Conservation (phyloP, 2,329 filamentous ascomycete species). For the Neofusicoccum sp. region DNA sequence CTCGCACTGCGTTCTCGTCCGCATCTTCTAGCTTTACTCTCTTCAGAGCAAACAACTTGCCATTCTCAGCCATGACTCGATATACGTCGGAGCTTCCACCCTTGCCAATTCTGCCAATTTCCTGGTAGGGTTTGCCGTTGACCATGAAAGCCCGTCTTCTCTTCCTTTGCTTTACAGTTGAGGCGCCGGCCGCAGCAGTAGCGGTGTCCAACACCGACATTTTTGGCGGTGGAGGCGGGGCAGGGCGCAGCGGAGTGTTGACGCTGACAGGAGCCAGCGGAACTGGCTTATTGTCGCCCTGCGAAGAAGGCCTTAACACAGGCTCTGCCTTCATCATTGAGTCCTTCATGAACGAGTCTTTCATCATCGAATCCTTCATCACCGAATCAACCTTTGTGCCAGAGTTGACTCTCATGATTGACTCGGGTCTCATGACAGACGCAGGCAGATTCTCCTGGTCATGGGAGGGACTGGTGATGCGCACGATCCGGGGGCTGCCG, state of each 20-base stretch:
- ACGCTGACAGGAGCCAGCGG: constrained; percentile 55
- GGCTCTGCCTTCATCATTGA: constrained; percentile 25
- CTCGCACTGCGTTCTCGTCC: constrained; percentile 77
- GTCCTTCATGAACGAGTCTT: constrained; percentile 27
- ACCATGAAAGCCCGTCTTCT: constrained; percentile 81
- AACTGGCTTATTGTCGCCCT: constrained; percentile 39
- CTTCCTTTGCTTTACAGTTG: constrained; percentile 71
- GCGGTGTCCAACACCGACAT: constrained; percentile 95
- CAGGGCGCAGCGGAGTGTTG: constrained; percentile 75
- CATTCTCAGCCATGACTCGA: constrained; percentile 94
- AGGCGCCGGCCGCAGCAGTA: constrained; percentile 77
- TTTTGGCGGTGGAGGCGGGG: constrained; percentile 76
- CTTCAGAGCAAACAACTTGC: constrained; percentile 92
- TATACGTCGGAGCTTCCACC: constrained; percentile 95
- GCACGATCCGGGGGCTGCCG: constrained; percentile 13
- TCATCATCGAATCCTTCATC: constrained; percentile 25
- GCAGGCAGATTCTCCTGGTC: constrained; percentile 78
- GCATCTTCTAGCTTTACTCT: constrained; percentile 86
- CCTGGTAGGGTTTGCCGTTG: constrained; percentile 87
- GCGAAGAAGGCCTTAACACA: constrained; percentile 1
- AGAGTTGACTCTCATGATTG: constrained; percentile 2
- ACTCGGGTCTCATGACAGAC: constrained; percentile 31
- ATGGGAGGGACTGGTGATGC: constrained; percentile 53
- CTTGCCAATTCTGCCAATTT: constrained; percentile 85
- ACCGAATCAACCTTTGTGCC: constrained; percentile 22